A percentile compares a stretch with the other conserved stretches of the same genome.
These are phyloP conservation scores for Aethionema arabicum DNA, from an alignment of 345 rosid genomes.

Conservation along the genomic window DNA sequence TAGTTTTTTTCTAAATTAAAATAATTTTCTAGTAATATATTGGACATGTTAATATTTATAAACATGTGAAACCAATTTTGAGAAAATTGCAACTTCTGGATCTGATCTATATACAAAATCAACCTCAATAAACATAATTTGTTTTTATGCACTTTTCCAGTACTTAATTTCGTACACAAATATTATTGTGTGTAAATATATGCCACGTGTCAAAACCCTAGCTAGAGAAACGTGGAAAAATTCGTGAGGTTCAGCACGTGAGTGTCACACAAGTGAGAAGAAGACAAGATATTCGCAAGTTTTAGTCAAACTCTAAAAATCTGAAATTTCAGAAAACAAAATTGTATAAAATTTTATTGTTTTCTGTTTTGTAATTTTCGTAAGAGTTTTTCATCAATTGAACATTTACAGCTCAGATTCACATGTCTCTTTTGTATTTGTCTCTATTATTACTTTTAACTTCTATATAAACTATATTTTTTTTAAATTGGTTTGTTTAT, in stretches of 20 bases:
- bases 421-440: conserved; percentile 43
- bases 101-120: background rate
- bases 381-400: conserved; percentile 27
- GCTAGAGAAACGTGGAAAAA: conserved; percentile 29
- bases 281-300: conserved; percentile 27
- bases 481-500: too few relatives aligned
- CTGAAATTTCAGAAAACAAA: conserved; percentile 31
- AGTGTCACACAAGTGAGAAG: conserved; percentile 12
- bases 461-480: background rate
- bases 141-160: background rate
- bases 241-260: conserved; percentile 33
- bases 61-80: too few relatives aligned
- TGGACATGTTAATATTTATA: too few relatives aligned
- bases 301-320: conserved; percentile 36
- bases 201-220: conserved; percentile 32
- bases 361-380: conserved; percentile 15
- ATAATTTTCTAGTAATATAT: too few relatives aligned
- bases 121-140: conserved; percentile 12
- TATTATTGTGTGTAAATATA: background rate
- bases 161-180: conserved; percentile 4
- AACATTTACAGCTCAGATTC: conserved; percentile 46
- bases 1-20: too few relatives aligned
- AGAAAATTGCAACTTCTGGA: background rate
- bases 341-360: background rate
- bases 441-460: conserved; percentile 25